Conservation (phyloP, 192 early-diverging fungal genomes). For the Umbelopsis sp. region DNA sequence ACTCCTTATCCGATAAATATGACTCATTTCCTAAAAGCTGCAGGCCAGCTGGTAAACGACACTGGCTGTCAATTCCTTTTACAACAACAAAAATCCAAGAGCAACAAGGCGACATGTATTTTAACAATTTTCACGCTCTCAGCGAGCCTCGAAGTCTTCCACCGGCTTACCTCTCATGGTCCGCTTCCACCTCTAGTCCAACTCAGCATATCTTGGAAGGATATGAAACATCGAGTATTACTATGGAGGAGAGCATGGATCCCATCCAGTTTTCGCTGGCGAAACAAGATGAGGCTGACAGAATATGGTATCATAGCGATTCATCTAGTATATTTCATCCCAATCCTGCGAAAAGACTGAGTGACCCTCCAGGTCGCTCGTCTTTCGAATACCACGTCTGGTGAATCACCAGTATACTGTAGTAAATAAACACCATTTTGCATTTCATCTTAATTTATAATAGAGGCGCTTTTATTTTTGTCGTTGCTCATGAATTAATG, state of each 20-base stretch:
- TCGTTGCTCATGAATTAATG: too few relatives aligned
- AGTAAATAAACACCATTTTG: constrained; percentile 15
- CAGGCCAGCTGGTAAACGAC: not conserved
- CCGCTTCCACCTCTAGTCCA: not conserved
- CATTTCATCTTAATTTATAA: not conserved
- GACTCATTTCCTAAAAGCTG: not conserved
- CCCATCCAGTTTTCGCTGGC: constrained; percentile 3
- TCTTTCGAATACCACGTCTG: constrained; percentile 9
- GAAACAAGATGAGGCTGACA: constrained; percentile 12
- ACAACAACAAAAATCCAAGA: not conserved
- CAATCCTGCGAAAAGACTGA: not conserved
- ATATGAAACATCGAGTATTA: not conserved
- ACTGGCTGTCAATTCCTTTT: constrained; percentile 2
- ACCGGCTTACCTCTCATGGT: constrained; percentile 1
- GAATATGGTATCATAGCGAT: constrained; percentile 9
- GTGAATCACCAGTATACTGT: not conserved
- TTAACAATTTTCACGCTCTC: not conserved
- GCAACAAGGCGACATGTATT: not conserved
- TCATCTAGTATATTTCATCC: not conserved
- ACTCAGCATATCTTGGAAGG: constrained; percentile 13
- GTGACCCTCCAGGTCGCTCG: not conserved
- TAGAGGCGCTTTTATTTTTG: not conserved
- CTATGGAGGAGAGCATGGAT: constrained; percentile 8
- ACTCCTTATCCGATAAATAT: not conserved
- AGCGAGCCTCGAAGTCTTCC: not conserved